Base-by-base conservation (phyloP, 2,329 filamentous ascomycete genomes). In the Phialophora macrospora region DNA sequence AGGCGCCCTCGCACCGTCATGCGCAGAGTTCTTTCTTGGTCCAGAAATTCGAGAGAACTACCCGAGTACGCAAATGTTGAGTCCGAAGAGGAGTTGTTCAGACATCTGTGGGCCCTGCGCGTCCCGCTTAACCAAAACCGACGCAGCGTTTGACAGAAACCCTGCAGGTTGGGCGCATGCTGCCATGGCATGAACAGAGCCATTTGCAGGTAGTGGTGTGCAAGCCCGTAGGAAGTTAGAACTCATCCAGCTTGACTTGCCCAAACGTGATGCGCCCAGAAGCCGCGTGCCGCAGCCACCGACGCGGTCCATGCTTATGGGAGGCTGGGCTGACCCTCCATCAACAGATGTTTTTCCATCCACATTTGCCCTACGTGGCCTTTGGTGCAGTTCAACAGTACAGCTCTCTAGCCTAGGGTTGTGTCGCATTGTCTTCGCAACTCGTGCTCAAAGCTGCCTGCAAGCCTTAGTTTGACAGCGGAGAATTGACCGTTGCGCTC, bases 401-500 rank as follows among this genome's bases (percentile, higher is more conserved):
- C 49, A 26, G n/a, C 3, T 55, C 22, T 38, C 38, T 20, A 41
- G 60, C 28, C 44, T 32, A 44, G 48, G 14, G 17, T 30, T 34
- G 28, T 34, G 52, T 32, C 52, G 52, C 52, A 55, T 55, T 20
- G n/a, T 20, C 28, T 14, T 51, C 51, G 51, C 51, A 57, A 14
- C 63, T 65, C 58, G 63, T 61, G 44, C 44, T 60, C 52, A 52
- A 34, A 55, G 30, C 20, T 52, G 28, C 9, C 62, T 64, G 56
- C 34, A 41, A 54, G 24, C 24, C 24, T 17, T 51, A 51, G 14
- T 44, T 44, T 44, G 48, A 51, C 48, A 30, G 56, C 56, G 58
- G 58, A 60, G 46, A 60, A 60, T 60, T 60, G 28, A 38, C n/a
- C 58, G 58, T 60, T 55, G 59, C 12, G 24, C 62, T 64, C 52